Evolutionary conservation across 768 basidiomycete species (phyloP).

Genomic region (Rhodosporidiobolus odoratus): DNA sequence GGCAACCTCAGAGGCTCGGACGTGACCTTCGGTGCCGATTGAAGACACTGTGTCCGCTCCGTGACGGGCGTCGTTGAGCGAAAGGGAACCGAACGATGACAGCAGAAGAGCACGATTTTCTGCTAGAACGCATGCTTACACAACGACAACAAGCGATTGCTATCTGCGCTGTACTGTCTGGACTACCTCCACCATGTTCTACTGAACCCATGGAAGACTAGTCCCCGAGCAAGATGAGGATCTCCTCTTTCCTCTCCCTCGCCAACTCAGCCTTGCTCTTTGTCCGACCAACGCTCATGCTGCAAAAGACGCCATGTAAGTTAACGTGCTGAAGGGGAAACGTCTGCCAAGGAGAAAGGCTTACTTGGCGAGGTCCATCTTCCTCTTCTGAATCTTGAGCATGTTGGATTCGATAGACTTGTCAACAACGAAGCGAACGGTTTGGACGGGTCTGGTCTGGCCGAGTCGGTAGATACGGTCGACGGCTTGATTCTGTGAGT

Average conservation of each 20-base stretch:
- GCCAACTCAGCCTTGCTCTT: slow-evolving; percentile 82
- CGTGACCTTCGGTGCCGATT: no score
- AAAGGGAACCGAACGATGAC: no score
- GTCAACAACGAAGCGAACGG: slow-evolving; percentile 87
- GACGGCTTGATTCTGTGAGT: slow-evolving; percentile 86
- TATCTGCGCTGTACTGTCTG: no score
- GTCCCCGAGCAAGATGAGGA: slow-evolving; percentile 45
- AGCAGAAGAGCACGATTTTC: no score
- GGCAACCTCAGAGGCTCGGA: no score
- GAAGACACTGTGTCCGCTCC: no score
- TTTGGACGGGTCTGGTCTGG: slow-evolving; percentile 83
- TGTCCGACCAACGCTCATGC: slow-evolving; percentile 74
- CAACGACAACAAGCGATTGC: no score
- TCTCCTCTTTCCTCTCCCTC: slow-evolving; percentile 80
- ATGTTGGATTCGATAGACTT: slow-evolving; percentile 89
- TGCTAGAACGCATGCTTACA: no score
- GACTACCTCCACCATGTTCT: no score
- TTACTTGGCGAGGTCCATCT: slow-evolving; percentile 74
- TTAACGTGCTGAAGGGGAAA: neutral
- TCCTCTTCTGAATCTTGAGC: slow-evolving; percentile 88
- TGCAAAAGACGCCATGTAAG: slow-evolving; percentile 38
- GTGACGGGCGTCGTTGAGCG: no score
- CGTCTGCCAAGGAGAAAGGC: neutral
- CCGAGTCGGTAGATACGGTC: slow-evolving; percentile 90
- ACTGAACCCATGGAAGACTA: no score